phyloP scores from a whole-genome alignment of 768 basidiomycete genomes.

The Pleurotus citrinopileatus region DNA sequence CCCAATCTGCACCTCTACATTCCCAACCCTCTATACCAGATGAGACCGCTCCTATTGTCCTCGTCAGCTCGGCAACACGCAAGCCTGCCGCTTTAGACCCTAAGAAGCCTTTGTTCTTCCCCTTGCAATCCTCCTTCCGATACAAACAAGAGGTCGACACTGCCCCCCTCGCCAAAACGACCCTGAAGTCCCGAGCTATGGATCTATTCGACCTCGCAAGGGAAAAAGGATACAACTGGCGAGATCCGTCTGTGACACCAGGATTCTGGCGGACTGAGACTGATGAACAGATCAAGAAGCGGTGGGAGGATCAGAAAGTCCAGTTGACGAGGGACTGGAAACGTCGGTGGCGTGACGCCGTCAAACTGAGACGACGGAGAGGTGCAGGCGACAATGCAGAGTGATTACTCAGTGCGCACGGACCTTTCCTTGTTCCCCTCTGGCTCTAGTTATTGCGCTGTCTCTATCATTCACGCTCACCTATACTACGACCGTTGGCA shows the following conservation, averaged over 20 bases:
- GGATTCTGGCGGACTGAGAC: slow-evolving; percentile 50
- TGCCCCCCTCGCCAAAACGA: slow-evolving; percentile 4
- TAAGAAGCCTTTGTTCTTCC: slow-evolving; percentile 63
- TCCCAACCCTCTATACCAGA: slow-evolving; percentile 18
- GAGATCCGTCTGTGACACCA: slow-evolving; percentile 31
- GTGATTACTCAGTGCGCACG: too few species aligned
- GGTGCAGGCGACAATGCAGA: slow-evolving; percentile 30
- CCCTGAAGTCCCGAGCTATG: slow-evolving; percentile 25
- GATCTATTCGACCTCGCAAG: slow-evolving; percentile 48
- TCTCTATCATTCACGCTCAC: too few species aligned
- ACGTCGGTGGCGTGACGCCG: slow-evolving; percentile 70
- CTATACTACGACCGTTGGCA: too few species aligned
- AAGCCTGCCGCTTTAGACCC: slow-evolving; percentile 42
- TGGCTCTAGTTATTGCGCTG: too few species aligned
- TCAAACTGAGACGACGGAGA: slow-evolving; percentile 56
- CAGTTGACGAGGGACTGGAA: slow-evolving; percentile 79
- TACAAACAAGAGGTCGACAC: not conserved
- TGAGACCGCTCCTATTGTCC: slow-evolving; percentile 20
- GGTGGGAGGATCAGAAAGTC: slow-evolving; percentile 69
- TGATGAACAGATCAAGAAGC: slow-evolving; percentile 57
- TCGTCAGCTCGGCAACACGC: slow-evolving; percentile 19
- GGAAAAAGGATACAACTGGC: slow-evolving; percentile 49
- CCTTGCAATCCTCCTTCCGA: slow-evolving; percentile 28
- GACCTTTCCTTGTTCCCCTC: too few species aligned
- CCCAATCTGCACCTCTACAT: slow-evolving; percentile 15